Conservation (phyloP, 345 rosid species). For the Eucalyptus cloeziana region DNA sequence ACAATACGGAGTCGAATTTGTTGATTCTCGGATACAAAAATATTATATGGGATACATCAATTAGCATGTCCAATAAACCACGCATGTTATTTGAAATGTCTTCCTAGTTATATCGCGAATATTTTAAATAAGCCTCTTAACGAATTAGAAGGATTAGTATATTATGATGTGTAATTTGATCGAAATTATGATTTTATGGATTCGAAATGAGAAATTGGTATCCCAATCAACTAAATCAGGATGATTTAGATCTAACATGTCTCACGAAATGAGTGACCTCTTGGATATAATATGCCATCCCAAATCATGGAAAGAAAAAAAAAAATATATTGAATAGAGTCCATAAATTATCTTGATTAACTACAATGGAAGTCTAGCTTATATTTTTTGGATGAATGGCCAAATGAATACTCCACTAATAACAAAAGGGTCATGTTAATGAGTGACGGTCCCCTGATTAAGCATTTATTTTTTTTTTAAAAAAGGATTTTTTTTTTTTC, state of each 20-base stretch:
- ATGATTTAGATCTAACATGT: neutral
- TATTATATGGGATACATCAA: neutral
- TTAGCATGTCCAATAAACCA: neutral
- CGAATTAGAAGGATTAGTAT: neutral
- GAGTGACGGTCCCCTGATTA: neutral
- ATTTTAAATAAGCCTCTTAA: neutral
- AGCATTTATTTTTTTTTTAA: neutral
- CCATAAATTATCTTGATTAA: neutral
- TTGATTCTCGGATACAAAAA: accelerated
- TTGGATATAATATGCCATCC: neutral
- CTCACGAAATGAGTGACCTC: neutral
- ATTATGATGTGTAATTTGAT: too few relatives aligned
- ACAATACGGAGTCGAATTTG: neutral
- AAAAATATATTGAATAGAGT: neutral
- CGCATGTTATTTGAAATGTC: neutral
- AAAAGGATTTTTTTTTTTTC: neutral
- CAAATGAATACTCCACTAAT: neutral
- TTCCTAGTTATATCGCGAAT: neutral
- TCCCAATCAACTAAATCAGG: neutral
- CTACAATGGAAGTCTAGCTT: neutral
- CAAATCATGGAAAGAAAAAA: neutral
- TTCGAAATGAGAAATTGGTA: too few relatives aligned
- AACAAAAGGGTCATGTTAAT: neutral
- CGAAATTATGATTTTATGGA: too few relatives aligned
- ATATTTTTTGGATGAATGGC: neutral